These are phyloP conservation scores for Cydonia oblonga DNA, from an alignment of 331 rosid genomes.

Conservation along the genomic window DNA sequence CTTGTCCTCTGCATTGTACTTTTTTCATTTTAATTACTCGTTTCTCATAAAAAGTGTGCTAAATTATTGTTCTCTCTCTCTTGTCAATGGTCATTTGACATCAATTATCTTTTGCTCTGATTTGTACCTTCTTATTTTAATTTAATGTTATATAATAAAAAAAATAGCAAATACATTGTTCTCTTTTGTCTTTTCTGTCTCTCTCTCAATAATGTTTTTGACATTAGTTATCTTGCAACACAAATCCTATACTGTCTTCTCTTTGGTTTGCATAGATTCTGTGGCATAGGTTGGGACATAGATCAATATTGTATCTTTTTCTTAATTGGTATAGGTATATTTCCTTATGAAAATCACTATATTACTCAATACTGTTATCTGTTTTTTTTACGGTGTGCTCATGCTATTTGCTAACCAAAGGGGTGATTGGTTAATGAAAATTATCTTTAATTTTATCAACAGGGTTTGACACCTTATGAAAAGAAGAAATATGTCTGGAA, in stretches of 20 bases:
- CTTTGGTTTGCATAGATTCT: not conserved
- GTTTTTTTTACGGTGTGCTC: not conserved
- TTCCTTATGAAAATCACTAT: not conserved
- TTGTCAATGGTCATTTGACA: not conserved
- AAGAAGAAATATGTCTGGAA: conserved; percentile 99
- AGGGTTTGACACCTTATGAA: conserved; percentile 91
- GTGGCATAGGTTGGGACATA: not conserved
- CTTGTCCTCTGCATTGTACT: not conserved
- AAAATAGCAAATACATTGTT: not conserved
- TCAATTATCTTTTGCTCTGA: not conserved
- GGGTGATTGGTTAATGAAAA: conserved; percentile 7
- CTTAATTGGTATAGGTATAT: not conserved
- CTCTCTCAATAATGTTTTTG: not conserved
- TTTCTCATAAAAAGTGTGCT: not conserved
- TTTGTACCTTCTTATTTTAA: not conserved
- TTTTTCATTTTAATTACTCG: not conserved
- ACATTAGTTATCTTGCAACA: not conserved
- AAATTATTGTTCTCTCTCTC: no score
- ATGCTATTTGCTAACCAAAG: not conserved
- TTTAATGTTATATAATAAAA: not conserved
- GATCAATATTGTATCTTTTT: not conserved
- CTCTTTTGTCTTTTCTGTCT: not conserved
- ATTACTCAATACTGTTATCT: not conserved
- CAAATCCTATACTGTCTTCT: not conserved
- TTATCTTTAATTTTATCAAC: conserved; percentile 22